A percentile compares a stretch with the other conserved stretches of the same genome.
These are phyloP conservation scores for Saccharum officinarum DNA, from an alignment of 176 grass and related monocot species.

Conservation along the genomic window DNA sequence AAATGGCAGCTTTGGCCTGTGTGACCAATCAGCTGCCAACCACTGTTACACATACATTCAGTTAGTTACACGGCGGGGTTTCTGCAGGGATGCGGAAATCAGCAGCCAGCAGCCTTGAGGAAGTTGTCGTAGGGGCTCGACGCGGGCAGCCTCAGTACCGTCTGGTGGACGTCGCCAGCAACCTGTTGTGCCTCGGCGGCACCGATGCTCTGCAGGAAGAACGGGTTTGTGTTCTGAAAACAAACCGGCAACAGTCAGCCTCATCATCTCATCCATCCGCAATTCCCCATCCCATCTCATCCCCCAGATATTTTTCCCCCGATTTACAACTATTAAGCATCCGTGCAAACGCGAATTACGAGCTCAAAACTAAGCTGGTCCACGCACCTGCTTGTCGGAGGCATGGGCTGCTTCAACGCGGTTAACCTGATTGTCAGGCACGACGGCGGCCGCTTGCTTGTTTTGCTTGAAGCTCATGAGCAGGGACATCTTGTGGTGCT, in stretches of 20 bases:
- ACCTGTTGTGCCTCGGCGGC: background rate
- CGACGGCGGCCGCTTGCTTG: background rate
- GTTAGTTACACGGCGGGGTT: background rate
- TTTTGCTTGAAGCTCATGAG: conserved; percentile 50
- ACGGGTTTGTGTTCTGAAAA: conserved; percentile 63
- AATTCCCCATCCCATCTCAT: background rate
- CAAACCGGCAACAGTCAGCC: conserved; percentile 18
- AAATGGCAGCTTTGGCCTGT: background rate
- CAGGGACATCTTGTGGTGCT: conserved; percentile 69
- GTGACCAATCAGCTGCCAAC: background rate
- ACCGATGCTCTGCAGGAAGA: conserved; percentile 32
- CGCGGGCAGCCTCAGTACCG: conserved; percentile 54
- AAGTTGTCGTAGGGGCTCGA: conserved; percentile 78
- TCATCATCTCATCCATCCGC: background rate
- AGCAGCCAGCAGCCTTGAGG: conserved; percentile 72
- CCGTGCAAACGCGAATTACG: background rate
- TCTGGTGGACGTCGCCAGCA: background rate
- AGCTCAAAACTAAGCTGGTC: background rate
- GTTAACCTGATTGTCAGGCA: background rate
- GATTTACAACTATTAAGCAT: background rate
- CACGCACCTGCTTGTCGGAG: background rate
- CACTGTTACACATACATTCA: background rate
- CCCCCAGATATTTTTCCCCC: background rate
- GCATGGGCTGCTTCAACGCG: background rate
- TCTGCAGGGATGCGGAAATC: conserved; percentile 19